Base-by-base conservation (phyloP, 306 rosid genomes). In the Echinosophora koreensis region DNA sequence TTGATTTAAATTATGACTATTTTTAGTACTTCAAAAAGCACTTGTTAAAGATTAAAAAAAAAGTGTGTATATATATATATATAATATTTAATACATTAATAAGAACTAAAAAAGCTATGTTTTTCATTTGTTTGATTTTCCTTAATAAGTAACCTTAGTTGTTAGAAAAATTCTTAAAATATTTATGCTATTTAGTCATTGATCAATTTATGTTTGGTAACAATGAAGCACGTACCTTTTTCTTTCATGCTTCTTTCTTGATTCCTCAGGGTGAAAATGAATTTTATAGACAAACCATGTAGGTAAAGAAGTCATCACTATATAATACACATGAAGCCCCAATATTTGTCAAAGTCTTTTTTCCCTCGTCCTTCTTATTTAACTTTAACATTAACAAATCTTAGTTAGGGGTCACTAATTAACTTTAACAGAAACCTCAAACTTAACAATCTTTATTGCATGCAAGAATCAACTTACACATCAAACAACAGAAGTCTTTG, bases 391-490 rank as follows among this genome's bases (percentile, higher is more conserved):
- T 55, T 27, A 71, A 54, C 18, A 71, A 54, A 69, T n/a, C 28
- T 11, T 42, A 57, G 68, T 73, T 8, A 27, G 41, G 30, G 16
- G 12, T 42, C 58, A 30, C 58, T 58, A 28, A 42, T 44, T 58
- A 28, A 42, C 30, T 47, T 9, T 11, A 74, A 73, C 58, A 42
- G 46, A 73, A 44, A 15, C 47, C 51, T 61, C 32, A 28, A 58
- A 16, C 56, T 2, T 56, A 12, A 72, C 41, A 14, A 41, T 22
- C 46, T 71, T 55, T 22, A 57, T 73, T 60, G 66, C 66, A 56
- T 57, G 63, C 5, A 51, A 56, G 60, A 76, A 77, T 16, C 38
- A 57, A 32, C 69, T 16, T n/a, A n/a, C n/a, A 58, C 69, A 32
- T 28, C 47, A 57, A 57, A 16, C 17, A 4, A 42, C n/a, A 5